Evolutionary conservation across 768 basidiomycete species (phyloP).

Genomic region (Pleurotus sapidus): DNA sequence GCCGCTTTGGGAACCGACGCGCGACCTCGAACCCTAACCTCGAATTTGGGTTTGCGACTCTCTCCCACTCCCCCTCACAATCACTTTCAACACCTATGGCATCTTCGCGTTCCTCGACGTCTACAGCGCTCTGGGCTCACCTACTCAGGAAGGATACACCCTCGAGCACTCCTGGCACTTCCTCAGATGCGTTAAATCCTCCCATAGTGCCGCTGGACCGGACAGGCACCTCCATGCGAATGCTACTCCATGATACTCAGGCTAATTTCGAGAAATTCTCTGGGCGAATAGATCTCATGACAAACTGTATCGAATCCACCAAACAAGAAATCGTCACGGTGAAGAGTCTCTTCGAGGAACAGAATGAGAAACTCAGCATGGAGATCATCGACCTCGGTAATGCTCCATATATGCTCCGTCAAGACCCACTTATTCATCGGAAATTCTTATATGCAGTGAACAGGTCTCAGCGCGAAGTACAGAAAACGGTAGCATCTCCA

Average conservation of each 20-base stretch:
- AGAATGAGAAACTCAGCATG: constrained; percentile 52
- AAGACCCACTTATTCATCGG: constrained; percentile 2
- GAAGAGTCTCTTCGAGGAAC: constrained; percentile 56
- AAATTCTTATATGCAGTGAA: constrained; percentile 41
- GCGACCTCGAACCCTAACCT: neutral
- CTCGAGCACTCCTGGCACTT: constrained; percentile 18
- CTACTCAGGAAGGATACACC: constrained; percentile 43
- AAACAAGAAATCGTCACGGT: constrained; percentile 50
- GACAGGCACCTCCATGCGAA: constrained; percentile 65
- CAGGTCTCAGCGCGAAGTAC: constrained; percentile 59
- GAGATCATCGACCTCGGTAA: constrained; percentile 57
- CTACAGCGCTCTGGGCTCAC: constrained; percentile 54
- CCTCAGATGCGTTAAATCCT: constrained; percentile 25
- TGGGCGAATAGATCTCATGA: constrained; percentile 48
- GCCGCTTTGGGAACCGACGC: too few relatives aligned
- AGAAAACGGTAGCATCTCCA: constrained; percentile 54
- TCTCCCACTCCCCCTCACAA: neutral
- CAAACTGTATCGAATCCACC: constrained; percentile 47
- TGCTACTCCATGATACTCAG: constrained; percentile 74
- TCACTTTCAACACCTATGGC: neutral
- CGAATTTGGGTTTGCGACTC: neutral
- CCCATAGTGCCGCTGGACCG: constrained; percentile 58
- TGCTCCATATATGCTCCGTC: constrained; percentile 21
- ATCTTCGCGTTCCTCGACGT: constrained; percentile 22
- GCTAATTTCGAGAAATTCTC: constrained; percentile 69